Conservation (phyloP, 768 basidiomycete species). For the Daedaleopsis nitida region DNA sequence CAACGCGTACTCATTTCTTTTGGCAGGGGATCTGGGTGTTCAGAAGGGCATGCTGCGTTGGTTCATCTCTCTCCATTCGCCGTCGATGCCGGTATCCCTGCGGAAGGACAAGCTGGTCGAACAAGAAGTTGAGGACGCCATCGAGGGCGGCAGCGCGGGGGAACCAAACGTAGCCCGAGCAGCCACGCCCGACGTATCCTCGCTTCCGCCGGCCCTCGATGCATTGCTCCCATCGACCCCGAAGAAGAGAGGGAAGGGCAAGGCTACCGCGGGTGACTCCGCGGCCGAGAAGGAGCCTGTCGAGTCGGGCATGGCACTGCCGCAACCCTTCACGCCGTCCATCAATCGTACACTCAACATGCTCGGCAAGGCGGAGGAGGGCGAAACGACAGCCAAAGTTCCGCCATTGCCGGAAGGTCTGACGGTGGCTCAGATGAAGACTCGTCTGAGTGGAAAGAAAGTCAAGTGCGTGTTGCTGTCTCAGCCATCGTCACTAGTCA, state of each 20-base stretch:
- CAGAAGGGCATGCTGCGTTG: conserved; percentile 73
- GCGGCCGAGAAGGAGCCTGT: no score
- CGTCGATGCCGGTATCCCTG: conserved; percentile 52
- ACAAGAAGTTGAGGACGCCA: conserved; percentile 41
- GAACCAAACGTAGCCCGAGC: conserved; percentile 10
- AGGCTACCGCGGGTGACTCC: conserved; percentile 4
- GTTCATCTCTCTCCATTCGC: conserved; percentile 64
- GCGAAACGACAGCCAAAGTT: conserved; percentile 1
- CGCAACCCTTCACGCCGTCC: conserved; percentile 68
- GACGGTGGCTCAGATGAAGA: conserved; percentile 56
- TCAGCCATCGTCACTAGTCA: conserved; percentile 6
- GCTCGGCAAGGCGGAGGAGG: conserved; percentile 23
- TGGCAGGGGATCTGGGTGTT: conserved; percentile 78
- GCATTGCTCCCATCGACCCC: conserved; percentile 10
- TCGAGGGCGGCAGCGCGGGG: conserved; percentile 18
- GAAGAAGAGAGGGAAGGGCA: conserved; percentile 25
- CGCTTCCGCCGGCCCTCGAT: conserved; percentile 25
- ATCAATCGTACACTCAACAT: conserved; percentile 57
- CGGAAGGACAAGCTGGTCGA: conserved; percentile 27
- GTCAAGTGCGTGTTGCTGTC: conserved; percentile 53
- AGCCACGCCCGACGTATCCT: conserved; percentile 22
- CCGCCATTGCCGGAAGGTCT: conserved; percentile 61
- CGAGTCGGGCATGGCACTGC: conserved; percentile 33
- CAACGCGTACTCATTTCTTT: conserved; percentile 5
- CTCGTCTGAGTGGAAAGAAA: conserved; percentile 67